A percentile compares a stretch with the other conserved stretches of the same genome.
Conservation (phyloP, 768 basidiomycete genomes). For the Paxillus ammoniavirescens region DNA sequence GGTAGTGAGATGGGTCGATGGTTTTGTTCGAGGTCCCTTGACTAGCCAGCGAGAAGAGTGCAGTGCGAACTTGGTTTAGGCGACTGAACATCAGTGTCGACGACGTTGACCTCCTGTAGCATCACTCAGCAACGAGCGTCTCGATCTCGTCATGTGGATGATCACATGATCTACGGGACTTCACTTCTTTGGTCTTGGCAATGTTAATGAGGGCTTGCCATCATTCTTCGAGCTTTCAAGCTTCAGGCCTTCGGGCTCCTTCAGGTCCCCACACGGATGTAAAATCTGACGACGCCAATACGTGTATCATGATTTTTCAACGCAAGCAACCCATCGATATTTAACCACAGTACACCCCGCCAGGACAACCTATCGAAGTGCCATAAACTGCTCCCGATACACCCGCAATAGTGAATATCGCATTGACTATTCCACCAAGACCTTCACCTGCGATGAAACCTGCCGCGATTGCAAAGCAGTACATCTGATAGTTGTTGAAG, state of each 20-base stretch:
- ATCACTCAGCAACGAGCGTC: no score
- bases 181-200: no score
- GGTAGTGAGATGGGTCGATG: conserved; percentile 39
- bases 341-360: conserved; percentile 27
- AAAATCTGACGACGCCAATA: no score
- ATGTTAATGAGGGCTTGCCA: no score
- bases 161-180: neutral
- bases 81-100: conserved; percentile 19
- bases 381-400: conserved; percentile 26
- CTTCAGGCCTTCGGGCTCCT: no score
- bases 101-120: neutral
- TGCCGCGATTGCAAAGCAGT: conserved; percentile 37
- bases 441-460: conserved; percentile 42
- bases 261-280: no score
- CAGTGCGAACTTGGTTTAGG: conserved; percentile 20
- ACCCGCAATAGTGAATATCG: conserved; percentile 29
- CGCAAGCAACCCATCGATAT: conserved; percentile 25
- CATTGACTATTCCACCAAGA: conserved; percentile 35
- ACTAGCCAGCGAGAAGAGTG: conserved; percentile 21
- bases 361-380: conserved; percentile 29
- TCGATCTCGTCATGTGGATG: neutral
- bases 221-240: no score
- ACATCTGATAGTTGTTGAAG: conserved; percentile 14
- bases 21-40: conserved; percentile 16
- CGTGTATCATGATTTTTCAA: no score